phyloP scores from a whole-genome alignment of 805 yeast species.

The Candida nitratophila region DNA sequence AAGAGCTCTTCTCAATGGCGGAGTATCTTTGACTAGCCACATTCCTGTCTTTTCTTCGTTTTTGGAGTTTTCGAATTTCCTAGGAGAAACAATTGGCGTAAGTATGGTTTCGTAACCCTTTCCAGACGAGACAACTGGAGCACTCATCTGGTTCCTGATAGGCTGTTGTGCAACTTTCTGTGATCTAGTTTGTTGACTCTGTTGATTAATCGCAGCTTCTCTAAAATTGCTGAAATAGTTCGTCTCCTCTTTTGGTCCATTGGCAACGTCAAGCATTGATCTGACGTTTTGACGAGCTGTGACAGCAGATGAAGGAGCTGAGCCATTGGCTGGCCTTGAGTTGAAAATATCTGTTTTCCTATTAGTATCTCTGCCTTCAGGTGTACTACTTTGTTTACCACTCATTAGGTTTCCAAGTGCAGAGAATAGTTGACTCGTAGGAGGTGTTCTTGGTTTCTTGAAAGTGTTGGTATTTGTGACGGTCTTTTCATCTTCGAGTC shows the following conservation, averaged over 20 bases:
- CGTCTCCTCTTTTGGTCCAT: neutral
- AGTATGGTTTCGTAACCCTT: neutral
- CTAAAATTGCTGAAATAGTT: neutral
- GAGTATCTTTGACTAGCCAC: constrained; percentile 9
- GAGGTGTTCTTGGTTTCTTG: constrained; percentile 3
- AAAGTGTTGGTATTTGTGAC: neutral
- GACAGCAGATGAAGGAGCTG: too few species aligned
- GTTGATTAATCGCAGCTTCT: neutral
- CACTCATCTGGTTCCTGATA: too few species aligned
- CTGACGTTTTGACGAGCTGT: neutral
- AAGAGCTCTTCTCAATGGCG: constrained; percentile 5
- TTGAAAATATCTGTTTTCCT: too few species aligned
- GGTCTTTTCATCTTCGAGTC: neutral
- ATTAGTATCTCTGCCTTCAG: too few species aligned
- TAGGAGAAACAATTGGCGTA: neutral
- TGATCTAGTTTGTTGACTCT: neutral
- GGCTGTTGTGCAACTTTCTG: too few species aligned
- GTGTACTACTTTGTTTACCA: neutral
- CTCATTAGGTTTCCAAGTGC: too few species aligned
- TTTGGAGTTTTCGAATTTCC: neutral
- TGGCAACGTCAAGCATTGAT: neutral
- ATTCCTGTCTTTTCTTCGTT: constrained; percentile 10
- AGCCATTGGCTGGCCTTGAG: too few species aligned
- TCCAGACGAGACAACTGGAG: too few species aligned
- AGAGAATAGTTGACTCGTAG: constrained; percentile 1